Base-by-base conservation (phyloP, 495 filamentous ascomycete genomes). In the Penicillium lagena region DNA sequence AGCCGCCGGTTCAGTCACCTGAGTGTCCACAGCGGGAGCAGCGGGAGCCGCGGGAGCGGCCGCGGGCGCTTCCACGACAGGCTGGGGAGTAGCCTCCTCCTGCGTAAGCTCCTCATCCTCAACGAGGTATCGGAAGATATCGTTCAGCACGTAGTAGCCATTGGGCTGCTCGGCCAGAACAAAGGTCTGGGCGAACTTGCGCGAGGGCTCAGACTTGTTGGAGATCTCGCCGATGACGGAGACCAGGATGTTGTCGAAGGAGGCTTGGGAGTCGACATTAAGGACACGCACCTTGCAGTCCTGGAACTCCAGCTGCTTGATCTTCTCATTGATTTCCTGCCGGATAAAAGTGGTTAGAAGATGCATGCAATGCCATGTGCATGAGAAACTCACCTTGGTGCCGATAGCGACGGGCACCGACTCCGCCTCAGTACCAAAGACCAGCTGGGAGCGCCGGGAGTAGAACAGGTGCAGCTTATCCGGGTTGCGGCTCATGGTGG, bases 151-250 rank as follows among this genome's bases (percentile, higher is more conserved):
- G 54, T 95, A 98, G 71, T 97, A 98, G 40, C 93, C 93, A 36
- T 91, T 96, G 27, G 88, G 88, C 70, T 98, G 93, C 63, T 91
- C 81, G 9, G 93, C 94, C 42, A 98, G 82, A 40, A 98, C 89
- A 53, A 98, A 98, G n/a, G 93, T 96, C 75, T 98, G 93, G 10
- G 87, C 81, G 55, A 97, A 98, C 64, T 96, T 96, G 73, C 86
- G 89, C 48, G 89, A 87, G 14, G 89, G 87, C 46, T 81, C 80
- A 13, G 79, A 81, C 64, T 93, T 94, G 74, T 93, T 96, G 51
- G 90, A 95, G 59, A 94, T 95, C 67, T 97, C 90, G 50, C 93
- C 93, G 58, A 98, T 96, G 47, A 97, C 94, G 58, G 95, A 88
- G 56, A 97, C 90, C 50, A 98, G 80, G 55, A 98, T 97, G 62